Evolutionary conservation across 2,329 filamentous ascomycete species (phyloP), one percentile per base, ranked within the genome.

Genomic region (Curvularia sp.): DNA sequence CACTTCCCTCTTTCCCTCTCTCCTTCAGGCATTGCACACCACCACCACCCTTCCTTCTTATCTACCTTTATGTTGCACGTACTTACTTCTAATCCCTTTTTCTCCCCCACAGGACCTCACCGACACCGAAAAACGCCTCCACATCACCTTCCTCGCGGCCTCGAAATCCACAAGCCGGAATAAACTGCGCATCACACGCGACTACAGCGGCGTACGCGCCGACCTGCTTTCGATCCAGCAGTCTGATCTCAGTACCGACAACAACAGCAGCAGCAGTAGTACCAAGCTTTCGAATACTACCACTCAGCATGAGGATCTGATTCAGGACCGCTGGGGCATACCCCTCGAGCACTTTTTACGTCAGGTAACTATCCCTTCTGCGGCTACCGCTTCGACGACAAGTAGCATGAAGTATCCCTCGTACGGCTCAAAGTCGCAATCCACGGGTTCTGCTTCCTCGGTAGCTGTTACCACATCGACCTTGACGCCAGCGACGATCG

Each of bases 61-160:
- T 18, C 18, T 18, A 18, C 18, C 18, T 18, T 18, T 18, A 18
- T 18, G 18, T 18, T 18, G 18, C 18, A 18, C 26, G 3, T 28
- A 28, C 26, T 28, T 8, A 28, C 26, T 18, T 28, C 5, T 7
- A 31, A 7, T 31, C 9, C 8, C 28, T 30, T 7, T 10, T 9
- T 30, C 8, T 30, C 28, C 2, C 28, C 8, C 8, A 4, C 9
- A 59, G 60, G 53, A 56, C 6, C 49, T 62, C 4, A 53, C 53
- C 12, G 63, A 65, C 10, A 39, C 24, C 20, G 63, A 65, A 18
- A 65, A 60, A 30, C 53, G 53, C 31, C 41, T 53, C 0, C 63
- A 65, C n/a, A 54, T 65, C 5, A n/a, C 10, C 38, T 60, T 54
- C 6, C 41, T 65, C 4, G 50, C 44, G 3, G 31, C 41, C n/a